Evolutionary conservation across 805 yeast species (phyloP), one percentile per base, ranked within the genome.

Genomic region (Danielia reshetovae): DNA sequence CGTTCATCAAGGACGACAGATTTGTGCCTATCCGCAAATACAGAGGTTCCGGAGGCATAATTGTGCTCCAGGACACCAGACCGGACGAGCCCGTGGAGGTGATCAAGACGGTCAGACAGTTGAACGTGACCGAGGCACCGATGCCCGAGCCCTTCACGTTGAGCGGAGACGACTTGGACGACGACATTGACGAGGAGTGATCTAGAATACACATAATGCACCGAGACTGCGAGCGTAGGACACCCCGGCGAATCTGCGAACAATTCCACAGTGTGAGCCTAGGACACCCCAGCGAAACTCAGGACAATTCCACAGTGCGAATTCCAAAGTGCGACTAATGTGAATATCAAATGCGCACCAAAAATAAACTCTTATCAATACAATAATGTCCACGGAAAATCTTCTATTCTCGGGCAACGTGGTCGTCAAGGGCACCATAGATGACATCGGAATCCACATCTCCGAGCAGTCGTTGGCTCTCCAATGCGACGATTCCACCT

Each of bases 31-130:
- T 88, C 7, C 81, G 94, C 58, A 82, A 80, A 55, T 79, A 77
- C 56, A 80, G 66, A 75, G 85, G 54, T 39, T 60, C 63, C 65
- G 70, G 79, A 28, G 95, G 95, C 33, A 77, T 86, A 31, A 76
- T 86, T 35, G 79, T 86, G 6, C 64, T 86, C 43, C 67, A 71
- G 30, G 95, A 86, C 57, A 72, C 72, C 30, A 62, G 60, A 34
- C 82, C 86, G 6, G 72, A 59, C 1, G 80, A 79, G 50, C 76
- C 81, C 17, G 63, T 74, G 21, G 84, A 78, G 40, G 61, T 74
- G 41, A 83, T 89, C 55, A 84, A 81, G 61, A 90, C 97, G 0
- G 81, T 86, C 17, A 81, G 95, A 60, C 94, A 88, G 59, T 66
- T 73, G 55, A 79, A 74, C 52, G 73, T 77, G 49, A 77, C 79